phyloP scores from a whole-genome alignment of 805 yeast genomes.

The Sugiyamaella chiloensis region DNA sequence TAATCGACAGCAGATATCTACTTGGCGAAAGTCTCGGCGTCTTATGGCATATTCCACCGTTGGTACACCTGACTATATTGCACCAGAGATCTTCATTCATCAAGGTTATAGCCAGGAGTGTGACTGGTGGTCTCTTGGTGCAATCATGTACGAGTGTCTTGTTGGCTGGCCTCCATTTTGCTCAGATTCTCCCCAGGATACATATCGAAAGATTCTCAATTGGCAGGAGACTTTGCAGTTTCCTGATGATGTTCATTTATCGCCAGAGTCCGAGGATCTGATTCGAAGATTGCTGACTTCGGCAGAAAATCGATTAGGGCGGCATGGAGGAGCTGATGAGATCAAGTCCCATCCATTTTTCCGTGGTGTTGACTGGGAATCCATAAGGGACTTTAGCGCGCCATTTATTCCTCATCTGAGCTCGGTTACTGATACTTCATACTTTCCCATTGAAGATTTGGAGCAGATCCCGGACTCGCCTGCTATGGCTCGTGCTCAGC shows the following conservation, averaged over 20 bases:
- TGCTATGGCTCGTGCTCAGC: constrained; percentile 38
- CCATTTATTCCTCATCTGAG: constrained; percentile 91
- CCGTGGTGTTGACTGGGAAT: constrained; percentile 94
- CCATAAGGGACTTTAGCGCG: constrained; percentile 82
- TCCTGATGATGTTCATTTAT: constrained; percentile 88
- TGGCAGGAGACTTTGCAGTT: constrained; percentile 86
- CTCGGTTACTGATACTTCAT: constrained; percentile 91
- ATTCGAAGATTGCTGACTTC: constrained; percentile 72
- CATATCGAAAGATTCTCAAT: constrained; percentile 84
- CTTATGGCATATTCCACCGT: constrained; percentile 95
- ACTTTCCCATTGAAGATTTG: constrained; percentile 96
- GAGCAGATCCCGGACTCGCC: constrained; percentile 94
- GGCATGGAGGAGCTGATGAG: constrained; percentile 89
- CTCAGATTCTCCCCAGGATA: constrained; percentile 90
- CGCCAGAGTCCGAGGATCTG: constrained; percentile 85
- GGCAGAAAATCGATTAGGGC: constrained; percentile 77
- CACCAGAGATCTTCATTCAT: constrained; percentile 88
- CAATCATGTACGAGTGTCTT: constrained; percentile 93
- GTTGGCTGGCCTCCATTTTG: constrained; percentile 98
- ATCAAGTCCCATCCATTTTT: constrained; percentile 88
- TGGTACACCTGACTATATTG: constrained; percentile 95
- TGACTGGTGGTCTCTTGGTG: constrained; percentile 98
- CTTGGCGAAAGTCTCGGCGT: constrained; percentile 90
- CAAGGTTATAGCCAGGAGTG: constrained; percentile 97
- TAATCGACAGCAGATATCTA: constrained; percentile 89